Evolutionary conservation across 768 basidiomycete species (phyloP).

Genomic region (Suillus subluteus): DNA sequence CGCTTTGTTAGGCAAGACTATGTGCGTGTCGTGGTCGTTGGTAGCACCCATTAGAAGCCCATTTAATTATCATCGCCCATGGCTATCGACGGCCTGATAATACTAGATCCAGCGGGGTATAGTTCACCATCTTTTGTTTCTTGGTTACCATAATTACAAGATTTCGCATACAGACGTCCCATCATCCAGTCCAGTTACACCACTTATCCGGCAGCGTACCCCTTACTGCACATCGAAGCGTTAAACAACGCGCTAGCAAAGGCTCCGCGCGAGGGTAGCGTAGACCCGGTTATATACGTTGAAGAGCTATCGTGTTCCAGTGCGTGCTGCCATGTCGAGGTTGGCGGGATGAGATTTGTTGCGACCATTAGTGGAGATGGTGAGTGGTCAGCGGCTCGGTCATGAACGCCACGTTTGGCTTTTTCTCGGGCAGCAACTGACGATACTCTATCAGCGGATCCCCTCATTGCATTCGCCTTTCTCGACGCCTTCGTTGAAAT

Average conservation of each 20-base stretch:
- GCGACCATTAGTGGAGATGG: slow-evolving; percentile 86
- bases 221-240: slow-evolving; percentile 85
- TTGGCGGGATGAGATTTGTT: slow-evolving; percentile 75
- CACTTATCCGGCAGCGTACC: slow-evolving; percentile 73
- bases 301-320: slow-evolving; percentile 50
- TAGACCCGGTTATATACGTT: slow-evolving; percentile 80
- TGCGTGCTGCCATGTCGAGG: slow-evolving; percentile 82
- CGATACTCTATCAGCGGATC: slow-evolving; percentile 65
- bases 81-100: slow-evolving; percentile 83
- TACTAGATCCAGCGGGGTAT: slow-evolving; percentile 75
- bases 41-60: background rate
- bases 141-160: slow-evolving; percentile 22
- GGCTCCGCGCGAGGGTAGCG: slow-evolving; percentile 50
- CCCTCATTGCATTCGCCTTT: slow-evolving; percentile 88
- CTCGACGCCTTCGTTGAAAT: slow-evolving; percentile 84
- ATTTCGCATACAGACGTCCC: slow-evolving; percentile 52
- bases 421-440: background rate
- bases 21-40: background rate
- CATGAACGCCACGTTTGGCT: background rate
- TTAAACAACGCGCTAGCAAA: slow-evolving; percentile 73
- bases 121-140: slow-evolving; percentile 28
- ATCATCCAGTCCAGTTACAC: slow-evolving; percentile 93
- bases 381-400: slow-evolving; percentile 43
- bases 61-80: slow-evolving; percentile 36
- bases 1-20: background rate